Base-by-base conservation (phyloP, 768 basidiomycete genomes). In the Phanerochaete sordida region DNA sequence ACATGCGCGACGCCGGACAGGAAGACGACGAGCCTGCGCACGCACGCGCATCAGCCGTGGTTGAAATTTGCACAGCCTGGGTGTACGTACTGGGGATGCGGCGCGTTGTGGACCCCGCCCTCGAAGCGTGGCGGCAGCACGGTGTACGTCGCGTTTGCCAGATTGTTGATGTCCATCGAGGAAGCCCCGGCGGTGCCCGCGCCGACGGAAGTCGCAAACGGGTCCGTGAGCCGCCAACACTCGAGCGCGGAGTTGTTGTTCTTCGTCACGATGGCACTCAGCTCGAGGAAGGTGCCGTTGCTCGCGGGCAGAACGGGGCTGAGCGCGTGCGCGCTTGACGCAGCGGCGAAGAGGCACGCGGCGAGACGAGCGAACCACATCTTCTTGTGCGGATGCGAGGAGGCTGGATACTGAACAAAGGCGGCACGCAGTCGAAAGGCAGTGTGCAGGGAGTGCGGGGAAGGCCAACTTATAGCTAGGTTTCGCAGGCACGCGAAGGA, bases 61-160 rank as follows among this genome's bases (percentile, higher is more conserved):
- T 2, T 49, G 48, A 15, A 11, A 13, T 39, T 6, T 21, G 4
- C 27, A 19, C 27, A 30, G 26, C 27, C 23, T 5, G 8, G 12
- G 44, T 31, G 37, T 13, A 63, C 69, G 46, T 47, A 70, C 69
- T 70, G 69, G 7, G 75, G 68, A 59, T 81, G 80, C 9, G 81
- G 76, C 1, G 81, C 80, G n/a, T 79, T 81, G 63, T 82, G 81
- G 8, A 81, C 77, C 33, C 83, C 82, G 11, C 79, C 77, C 62
- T 82, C 79, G 19, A 82, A 83, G 21, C 78, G 64, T 0, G 82
- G 79, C 2, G 82, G 69, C 47, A 70, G 26, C 24, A 70, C 64
- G 4, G 69, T 62, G 60, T 64, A 68, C 23, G 63, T 69, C 57
- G 62, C 65, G 64, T 69, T 70, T 27, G 68, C 57, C 39, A 70